Evolutionary conservation across 192 early-diverging fungal genomes (phyloP).

Genomic region (Podila horticola): DNA sequence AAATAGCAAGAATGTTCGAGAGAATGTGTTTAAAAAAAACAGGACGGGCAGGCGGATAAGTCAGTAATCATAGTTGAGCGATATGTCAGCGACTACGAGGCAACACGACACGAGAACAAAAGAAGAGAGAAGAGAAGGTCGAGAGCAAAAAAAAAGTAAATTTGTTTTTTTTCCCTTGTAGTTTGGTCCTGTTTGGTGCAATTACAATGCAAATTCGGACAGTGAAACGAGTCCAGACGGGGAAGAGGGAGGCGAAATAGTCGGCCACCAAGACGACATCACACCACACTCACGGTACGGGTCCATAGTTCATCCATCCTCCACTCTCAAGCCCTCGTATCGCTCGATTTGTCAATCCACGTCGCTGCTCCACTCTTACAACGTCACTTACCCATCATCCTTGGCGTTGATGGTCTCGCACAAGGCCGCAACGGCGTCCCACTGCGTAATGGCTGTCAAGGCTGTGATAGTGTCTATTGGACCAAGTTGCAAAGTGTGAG

Average conservation of each 20-base stretch:
- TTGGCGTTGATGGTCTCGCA: conserved; percentile 44
- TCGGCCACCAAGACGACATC: neutral
- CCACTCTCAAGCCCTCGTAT: neutral
- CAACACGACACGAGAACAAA: neutral
- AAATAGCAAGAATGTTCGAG: neutral
- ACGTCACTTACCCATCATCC: conserved; percentile 40
- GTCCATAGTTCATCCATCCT: conserved; percentile 4
- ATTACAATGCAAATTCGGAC: no score
- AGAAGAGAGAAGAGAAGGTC: no score
- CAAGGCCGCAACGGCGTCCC: conserved; percentile 27
- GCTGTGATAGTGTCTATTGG: conserved; percentile 29
- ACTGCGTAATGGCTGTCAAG: conserved; percentile 28
- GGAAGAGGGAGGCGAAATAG: no score
- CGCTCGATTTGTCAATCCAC: neutral
- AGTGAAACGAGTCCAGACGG: no score
- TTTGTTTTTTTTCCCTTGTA: no score
- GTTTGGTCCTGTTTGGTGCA: no score
- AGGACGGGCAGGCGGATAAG: no score
- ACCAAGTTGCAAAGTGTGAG: neutral
- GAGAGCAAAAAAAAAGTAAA: no score
- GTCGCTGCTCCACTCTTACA: no score
- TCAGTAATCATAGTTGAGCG: no score
- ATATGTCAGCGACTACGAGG: neutral
- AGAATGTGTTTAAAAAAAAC: no score
- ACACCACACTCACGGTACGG: neutral